A percentile compares a stretch with the other conserved stretches of the same genome.
Evolutionary conservation across 768 basidiomycete genomes (phyloP).

Genomic region (Boletus sp.): DNA sequence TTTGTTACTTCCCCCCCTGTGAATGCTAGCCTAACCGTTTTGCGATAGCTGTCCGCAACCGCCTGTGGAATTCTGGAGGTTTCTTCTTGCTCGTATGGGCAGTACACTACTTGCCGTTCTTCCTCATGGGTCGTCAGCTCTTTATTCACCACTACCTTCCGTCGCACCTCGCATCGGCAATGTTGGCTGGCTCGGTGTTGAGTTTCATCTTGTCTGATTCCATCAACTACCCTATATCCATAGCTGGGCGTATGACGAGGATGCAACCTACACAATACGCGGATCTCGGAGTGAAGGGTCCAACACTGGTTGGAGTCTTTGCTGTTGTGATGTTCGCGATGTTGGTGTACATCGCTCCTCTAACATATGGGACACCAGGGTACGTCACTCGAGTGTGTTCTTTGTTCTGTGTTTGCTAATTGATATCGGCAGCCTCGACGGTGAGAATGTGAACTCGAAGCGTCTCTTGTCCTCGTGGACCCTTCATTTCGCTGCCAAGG

Average conservation of each 20-base stretch:
- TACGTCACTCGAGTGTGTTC: conserved; percentile 39
- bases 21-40: conserved; percentile 1
- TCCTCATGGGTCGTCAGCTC: conserved; percentile 93
- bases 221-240: conserved; percentile 87
- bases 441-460: conserved; percentile 80
- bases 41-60: conserved; percentile 77
- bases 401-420: conserved; percentile 12
- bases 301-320: conserved; percentile 57
- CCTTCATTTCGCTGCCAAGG: conserved; percentile 84
- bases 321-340: conserved; percentile 57
- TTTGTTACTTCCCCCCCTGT: neutral
- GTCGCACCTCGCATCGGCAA: conserved; percentile 88
- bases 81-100: conserved; percentile 96
- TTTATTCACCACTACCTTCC: conserved; percentile 99
- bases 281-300: conserved; percentile 76
- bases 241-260: conserved; percentile 64
- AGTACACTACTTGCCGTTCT: conserved; percentile 96
- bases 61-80: conserved; percentile 92
- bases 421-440: conserved; percentile 59
- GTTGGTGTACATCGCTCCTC: conserved; percentile 76
- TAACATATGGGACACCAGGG: conserved; percentile 98
- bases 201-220: conserved; percentile 88
- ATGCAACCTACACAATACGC: conserved; percentile 52
- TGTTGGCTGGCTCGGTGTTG: conserved; percentile 89
- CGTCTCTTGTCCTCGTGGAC: conserved; percentile 89